Percentiles rank a stretch among this genome's conserved stretches.
phyloP scores from a whole-genome alignment of 805 yeast genomes.

The Ogataea nonfermentans region DNA sequence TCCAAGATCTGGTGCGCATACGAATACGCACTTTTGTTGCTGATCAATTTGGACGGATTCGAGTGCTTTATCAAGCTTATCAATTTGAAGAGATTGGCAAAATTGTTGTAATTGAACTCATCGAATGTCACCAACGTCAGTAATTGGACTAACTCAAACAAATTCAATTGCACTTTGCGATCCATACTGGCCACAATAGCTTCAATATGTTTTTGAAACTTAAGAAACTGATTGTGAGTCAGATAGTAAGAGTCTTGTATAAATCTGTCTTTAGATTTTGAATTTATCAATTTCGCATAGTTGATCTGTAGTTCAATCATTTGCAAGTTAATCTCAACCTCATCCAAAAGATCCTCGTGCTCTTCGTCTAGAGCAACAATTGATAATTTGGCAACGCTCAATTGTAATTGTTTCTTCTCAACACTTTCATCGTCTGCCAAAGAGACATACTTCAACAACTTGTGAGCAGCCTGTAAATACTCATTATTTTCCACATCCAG shows the following conservation, averaged over 20 bases:
- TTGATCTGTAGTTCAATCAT: constrained; percentile 26
- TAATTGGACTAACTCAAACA: constrained; percentile 49
- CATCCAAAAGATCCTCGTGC: constrained; percentile 32
- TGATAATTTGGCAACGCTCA: constrained; percentile 71
- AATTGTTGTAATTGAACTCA: constrained; percentile 47
- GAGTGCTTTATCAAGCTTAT: constrained; percentile 42
- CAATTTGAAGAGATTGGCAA: constrained; percentile 49
- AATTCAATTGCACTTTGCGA: constrained; percentile 38
- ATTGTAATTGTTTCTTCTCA: constrained; percentile 50
- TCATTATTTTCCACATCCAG: constrained; percentile 52
- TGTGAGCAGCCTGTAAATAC: constrained; percentile 48
- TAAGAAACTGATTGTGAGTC: constrained; percentile 21
- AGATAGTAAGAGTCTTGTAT: constrained; percentile 24
- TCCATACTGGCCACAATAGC: constrained; percentile 33
- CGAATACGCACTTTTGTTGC: constrained; percentile 6
- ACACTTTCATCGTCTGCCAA: constrained; percentile 40
- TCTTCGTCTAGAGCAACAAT: constrained; percentile 42
- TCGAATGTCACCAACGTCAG: constrained; percentile 43
- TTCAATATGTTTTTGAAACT: constrained; percentile 15
- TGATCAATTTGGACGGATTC: constrained; percentile 17
- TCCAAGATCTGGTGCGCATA: constrained; percentile 22
- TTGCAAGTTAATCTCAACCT: constrained; percentile 45
- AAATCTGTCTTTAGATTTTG: constrained; percentile 21
- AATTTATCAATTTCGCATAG: constrained; percentile 31
- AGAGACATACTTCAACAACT: constrained; percentile 43